Percentiles rank a stretch among this genome's conserved stretches.
Evolutionary conservation across 148 eudicot genomes (phyloP).

Genomic region (Silene conica): DNA sequence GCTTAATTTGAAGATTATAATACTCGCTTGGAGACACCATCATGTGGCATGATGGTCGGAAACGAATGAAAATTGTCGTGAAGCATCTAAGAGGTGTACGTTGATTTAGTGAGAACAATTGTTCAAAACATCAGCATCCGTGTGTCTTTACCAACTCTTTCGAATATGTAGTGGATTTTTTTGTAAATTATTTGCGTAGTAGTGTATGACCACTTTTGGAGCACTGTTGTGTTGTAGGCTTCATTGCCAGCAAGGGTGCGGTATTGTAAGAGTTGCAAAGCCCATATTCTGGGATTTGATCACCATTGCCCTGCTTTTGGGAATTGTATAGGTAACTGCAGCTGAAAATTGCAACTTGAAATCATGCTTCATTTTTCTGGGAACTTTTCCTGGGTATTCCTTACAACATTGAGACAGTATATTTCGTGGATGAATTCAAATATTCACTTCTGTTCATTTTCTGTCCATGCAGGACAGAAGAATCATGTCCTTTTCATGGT

Average conservation of each 20-base stretch:
- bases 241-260: conserved; percentile 44
- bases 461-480: conserved; percentile 43
- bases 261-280: conserved; percentile 63
- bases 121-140: neutral
- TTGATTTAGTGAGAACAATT: too few relatives aligned
- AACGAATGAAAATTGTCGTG: too few relatives aligned
- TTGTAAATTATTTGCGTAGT: too few relatives aligned
- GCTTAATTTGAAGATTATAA: too few relatives aligned
- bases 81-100: too few relatives aligned
- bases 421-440: neutral
- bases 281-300: conserved; percentile 69
- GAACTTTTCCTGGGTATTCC: neutral
- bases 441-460: conserved; percentile 11
- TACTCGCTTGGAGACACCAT: too few relatives aligned
- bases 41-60: too few relatives aligned
- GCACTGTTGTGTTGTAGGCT: conserved; percentile 27
- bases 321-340: conserved; percentile 70
- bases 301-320: conserved; percentile 95
- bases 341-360: neutral
- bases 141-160: neutral
- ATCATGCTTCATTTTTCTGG: neutral
- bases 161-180: neutral
- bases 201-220: conserved; percentile 4
- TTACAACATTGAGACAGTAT: neutral
- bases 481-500: conserved; percentile 52